Conservation (phyloP, 495 filamentous ascomycete species). For the Aspergillus sparsus region DNA sequence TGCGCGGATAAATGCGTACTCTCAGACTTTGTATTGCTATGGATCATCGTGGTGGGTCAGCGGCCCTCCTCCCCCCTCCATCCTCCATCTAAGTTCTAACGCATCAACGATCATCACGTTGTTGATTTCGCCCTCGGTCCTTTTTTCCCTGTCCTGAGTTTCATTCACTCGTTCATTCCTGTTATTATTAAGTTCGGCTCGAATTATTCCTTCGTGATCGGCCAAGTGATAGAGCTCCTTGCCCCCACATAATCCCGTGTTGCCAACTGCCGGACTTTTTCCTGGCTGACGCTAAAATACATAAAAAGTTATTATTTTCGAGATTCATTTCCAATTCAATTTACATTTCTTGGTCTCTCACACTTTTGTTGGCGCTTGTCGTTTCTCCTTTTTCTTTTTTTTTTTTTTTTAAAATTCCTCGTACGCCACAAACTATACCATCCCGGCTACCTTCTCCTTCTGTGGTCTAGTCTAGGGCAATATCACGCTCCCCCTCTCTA, state of each 20-base stretch:
- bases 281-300: conserved; percentile 17
- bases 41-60: conserved; percentile 15
- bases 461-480: neutral
- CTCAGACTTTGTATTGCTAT: neutral
- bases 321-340: conserved; percentile 6
- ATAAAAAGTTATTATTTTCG: conserved; percentile 16
- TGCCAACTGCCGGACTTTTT: conserved; percentile 8
- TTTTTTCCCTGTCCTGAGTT: neutral
- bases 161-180: neutral
- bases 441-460: neutral
- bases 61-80: neutral
- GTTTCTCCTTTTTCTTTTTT: neutral
- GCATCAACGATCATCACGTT: neutral
- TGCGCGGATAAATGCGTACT: conserved; percentile 11
- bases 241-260: conserved; percentile 20
- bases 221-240: conserved; percentile 11
- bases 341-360: conserved; percentile 1
- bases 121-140: conserved; percentile 4
- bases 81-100: too few relatives aligned
- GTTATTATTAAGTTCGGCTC: conserved; percentile 13
- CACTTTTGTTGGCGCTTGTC: neutral
- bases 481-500: neutral
- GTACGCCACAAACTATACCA: conserved; percentile 12
- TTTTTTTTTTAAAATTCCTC: neutral
- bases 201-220: conserved; percentile 16